These are phyloP conservation scores for Tulasnella sp. DNA, from an alignment of 768 basidiomycete genomes.

Conservation along the genomic window DNA sequence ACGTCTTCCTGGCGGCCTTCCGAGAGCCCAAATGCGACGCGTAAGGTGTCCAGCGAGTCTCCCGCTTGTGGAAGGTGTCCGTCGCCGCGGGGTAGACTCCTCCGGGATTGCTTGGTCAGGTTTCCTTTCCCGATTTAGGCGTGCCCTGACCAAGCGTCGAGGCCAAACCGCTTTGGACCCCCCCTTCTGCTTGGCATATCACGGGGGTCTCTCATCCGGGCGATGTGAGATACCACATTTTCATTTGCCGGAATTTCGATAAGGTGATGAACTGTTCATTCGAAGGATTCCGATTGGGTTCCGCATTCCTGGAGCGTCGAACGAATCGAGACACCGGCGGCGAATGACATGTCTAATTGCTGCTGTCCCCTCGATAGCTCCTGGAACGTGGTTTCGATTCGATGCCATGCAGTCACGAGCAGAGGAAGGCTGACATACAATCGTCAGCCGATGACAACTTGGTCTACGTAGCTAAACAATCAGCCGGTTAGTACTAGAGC, in stretches of 20 bases:
- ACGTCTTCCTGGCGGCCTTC: background rate
- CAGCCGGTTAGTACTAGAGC: too few species aligned
- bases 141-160: background rate
- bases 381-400: too few species aligned
- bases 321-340: too few species aligned
- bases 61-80: background rate
- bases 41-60: background rate
- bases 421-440: too few species aligned
- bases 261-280: too few species aligned
- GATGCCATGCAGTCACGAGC: too few species aligned
- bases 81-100: background rate
- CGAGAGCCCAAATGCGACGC: background rate
- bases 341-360: too few species aligned
- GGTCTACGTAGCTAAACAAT: too few species aligned
- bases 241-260: background rate
- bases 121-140: background rate
- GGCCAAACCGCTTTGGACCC: background rate
- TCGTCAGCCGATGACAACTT: too few species aligned
- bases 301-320: too few species aligned
- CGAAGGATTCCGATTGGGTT: background rate
- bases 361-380: too few species aligned
- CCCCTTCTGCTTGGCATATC: background rate
- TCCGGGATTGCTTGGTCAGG: background rate
- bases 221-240: background rate
- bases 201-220: background rate